Conservation (phyloP, 1,139 yeast species). For the Pichia inconspicua region DNA sequence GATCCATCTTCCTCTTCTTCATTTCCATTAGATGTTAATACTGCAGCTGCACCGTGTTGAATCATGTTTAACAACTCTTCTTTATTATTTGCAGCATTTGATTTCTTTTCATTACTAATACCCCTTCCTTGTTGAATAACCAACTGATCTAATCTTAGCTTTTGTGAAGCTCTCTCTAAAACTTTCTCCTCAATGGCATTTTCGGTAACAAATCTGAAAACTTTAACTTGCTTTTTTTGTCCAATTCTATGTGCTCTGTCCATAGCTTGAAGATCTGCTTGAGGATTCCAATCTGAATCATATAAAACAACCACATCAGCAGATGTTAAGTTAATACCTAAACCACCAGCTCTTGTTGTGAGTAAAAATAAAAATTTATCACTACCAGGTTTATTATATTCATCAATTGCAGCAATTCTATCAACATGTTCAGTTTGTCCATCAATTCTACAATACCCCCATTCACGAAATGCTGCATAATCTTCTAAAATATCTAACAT, state of each 20-base stretch:
- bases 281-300: constrained; percentile 86
- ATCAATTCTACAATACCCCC: constrained; percentile 67
- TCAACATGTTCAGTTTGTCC: constrained; percentile 77
- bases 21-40: constrained; percentile 34
- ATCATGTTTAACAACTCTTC: constrained; percentile 74
- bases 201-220: constrained; percentile 68
- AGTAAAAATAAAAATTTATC: constrained; percentile 62
- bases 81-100: constrained; percentile 36
- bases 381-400: constrained; percentile 62
- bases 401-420: constrained; percentile 69
- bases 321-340: constrained; percentile 70
- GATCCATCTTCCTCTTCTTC: constrained; percentile 3
- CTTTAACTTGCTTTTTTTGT: constrained; percentile 74
- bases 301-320: constrained; percentile 69
- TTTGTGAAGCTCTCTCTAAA: constrained; percentile 72
- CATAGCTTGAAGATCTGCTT: constrained; percentile 83
- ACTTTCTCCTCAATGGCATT: constrained; percentile 79
- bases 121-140: constrained; percentile 70
- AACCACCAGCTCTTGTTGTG: constrained; percentile 84
- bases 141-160: constrained; percentile 67
- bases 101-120: constrained; percentile 30
- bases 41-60: constrained; percentile 68
- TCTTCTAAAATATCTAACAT: constrained; percentile 74
- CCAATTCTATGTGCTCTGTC: constrained; percentile 86
- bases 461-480: constrained; percentile 62